phyloP scores from a whole-genome alignment of 352 stramenopile genomes.

The Pythium utonaiense region DNA sequence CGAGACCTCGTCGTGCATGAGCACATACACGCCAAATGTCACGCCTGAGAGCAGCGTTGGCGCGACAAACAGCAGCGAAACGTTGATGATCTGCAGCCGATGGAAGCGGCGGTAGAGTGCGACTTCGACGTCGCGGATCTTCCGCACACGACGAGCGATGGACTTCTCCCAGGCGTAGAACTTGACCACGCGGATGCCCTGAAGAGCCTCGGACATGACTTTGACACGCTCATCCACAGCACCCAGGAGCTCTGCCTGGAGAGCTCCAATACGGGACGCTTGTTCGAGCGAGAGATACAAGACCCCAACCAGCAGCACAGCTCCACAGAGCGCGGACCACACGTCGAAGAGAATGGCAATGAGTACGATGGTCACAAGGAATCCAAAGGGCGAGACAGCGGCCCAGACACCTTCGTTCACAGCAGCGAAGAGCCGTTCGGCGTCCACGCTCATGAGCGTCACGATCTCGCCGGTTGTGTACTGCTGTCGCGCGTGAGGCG shows the following conservation, averaged over 20 bases:
- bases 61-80: conserved; percentile 48
- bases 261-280: conserved; percentile 19
- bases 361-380: conserved; percentile 32
- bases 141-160: conserved; percentile 35
- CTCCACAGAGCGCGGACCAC: conserved; percentile 17
- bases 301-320: conserved; percentile 20
- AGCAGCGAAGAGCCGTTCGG: conserved; percentile 37
- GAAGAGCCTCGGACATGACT: conserved; percentile 90
- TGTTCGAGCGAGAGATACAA: conserved; percentile 19
- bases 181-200: conserved; percentile 89
- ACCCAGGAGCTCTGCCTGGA: conserved; percentile 23
- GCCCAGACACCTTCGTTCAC: conserved; percentile 32
- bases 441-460: conserved; percentile 15
- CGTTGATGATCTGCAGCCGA: conserved; percentile 56
- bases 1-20: conserved; percentile 29
- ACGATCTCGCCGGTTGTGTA: conserved; percentile 40
- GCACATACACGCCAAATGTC: conserved; percentile 42
- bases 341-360: conserved; percentile 27
- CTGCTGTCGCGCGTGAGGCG: conserved; percentile 25
- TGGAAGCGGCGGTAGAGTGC: conserved; percentile 51
- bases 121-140: conserved; percentile 41
- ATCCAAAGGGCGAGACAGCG: conserved; percentile 25
- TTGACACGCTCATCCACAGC: conserved; percentile 78
- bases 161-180: conserved; percentile 85
- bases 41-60: conserved; percentile 39